A percentile compares a stretch with the other conserved stretches of the same genome.
phyloP scores from a whole-genome alignment of 129 eudicot species.

The Lonicera japonica region DNA sequence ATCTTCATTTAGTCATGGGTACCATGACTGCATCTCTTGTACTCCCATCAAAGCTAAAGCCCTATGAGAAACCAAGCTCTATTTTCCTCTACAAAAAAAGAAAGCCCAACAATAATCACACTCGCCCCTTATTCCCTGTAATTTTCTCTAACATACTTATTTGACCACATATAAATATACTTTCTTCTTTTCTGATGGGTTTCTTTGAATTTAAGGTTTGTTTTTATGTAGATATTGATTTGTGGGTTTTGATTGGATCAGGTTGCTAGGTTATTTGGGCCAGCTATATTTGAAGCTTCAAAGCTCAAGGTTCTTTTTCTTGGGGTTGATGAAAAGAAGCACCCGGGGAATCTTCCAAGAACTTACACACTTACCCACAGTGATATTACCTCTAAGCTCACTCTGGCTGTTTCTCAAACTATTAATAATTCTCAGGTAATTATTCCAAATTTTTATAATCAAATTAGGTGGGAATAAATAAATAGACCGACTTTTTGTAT shows the following conservation, averaged over 20 bases:
- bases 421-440: conserved; percentile 84
- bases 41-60: conserved; percentile 51
- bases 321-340: conserved; percentile 80
- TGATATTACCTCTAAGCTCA: conserved; percentile 76
- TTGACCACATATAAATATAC: neutral
- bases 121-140: conserved; percentile 49
- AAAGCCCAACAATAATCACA: conserved; percentile 21
- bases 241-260: conserved; percentile 18
- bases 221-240: neutral
- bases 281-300: conserved; percentile 81
- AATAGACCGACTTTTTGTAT: too few relatives aligned
- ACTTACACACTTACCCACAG: conserved; percentile 87
- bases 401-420: conserved; percentile 84
- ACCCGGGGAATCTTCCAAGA: conserved; percentile 77
- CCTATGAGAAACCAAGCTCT: conserved; percentile 27
- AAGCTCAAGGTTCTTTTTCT: conserved; percentile 73
- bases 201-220: neutral
- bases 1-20: conserved; percentile 30
- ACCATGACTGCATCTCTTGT: conserved; percentile 38
- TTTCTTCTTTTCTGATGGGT: conserved; percentile 8
- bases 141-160: conserved; percentile 7
- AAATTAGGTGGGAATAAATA: neutral
- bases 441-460: neutral
- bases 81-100: conserved; percentile 28
- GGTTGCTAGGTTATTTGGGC: conserved; percentile 93